Base-by-base conservation (phyloP, 768 basidiomycete species). In the Phylloporus rhodoxanthus region DNA sequence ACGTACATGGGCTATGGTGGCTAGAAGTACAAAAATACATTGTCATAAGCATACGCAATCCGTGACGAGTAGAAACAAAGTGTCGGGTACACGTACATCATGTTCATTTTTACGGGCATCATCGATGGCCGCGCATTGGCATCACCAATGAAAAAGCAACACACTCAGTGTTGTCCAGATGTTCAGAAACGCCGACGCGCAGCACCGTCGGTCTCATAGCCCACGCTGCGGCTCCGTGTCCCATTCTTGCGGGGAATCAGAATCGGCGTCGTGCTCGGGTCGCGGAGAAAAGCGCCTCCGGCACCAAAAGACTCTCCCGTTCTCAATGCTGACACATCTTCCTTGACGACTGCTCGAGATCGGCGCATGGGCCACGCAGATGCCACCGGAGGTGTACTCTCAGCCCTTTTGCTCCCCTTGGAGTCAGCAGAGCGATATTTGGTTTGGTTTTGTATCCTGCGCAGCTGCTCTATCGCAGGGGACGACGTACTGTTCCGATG, bases 301-400 rank as follows among this genome's bases (percentile, higher is more conserved):
- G 11, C 26, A 20, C 38, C 43, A 4, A 20, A 8, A n/a, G 53
- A 39, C 30, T 53, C 54, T 17, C 51, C 51, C 8, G 25, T 21
- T 26, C 43, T 48, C 38, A 45, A 42, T 9, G 52, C 45, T 19
- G 48, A 39, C 7, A 42, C 17, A 32, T 47, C 47, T 20, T 65
- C 57, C 43, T 49, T 56, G 40, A 28, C 20, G 13, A 45, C 34
- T 20, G 37, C 28, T 45, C 62, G 55, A 37, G 51, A 41, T 33
- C 41, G 48, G 20, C 52, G 53, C 20, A 30, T 17, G 19, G 42
- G 34, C 58, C 67, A 68, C 13, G 25, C 54, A 17, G 58, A 52
- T 8, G 64, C 53, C 5, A 61, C 64, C 10, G 65, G 57, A 0
- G 65, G 65, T 4, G 65, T 63, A 9, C 65, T 67, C 49, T 65